Percentiles rank a stretch among this genome's conserved stretches.
These are phyloP conservation scores for Penicillium frequentans DNA, from an alignment of 2,329 filamentous ascomycete species.

Conservation along the genomic window DNA sequence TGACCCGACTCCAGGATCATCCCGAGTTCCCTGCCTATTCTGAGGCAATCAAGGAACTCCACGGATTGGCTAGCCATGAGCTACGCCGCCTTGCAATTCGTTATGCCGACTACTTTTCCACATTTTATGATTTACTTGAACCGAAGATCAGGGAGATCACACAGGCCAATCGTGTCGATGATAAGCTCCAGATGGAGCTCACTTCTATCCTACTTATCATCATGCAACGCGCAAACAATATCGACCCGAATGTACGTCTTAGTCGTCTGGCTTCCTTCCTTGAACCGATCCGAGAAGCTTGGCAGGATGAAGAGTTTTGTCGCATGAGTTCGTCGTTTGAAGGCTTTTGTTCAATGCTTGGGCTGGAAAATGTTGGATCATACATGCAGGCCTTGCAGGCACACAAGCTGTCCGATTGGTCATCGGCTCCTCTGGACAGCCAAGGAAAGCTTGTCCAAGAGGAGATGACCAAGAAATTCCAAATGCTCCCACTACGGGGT, in stretches of 20 bases:
- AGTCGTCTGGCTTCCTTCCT: constrained; percentile 74
- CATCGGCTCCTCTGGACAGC: constrained; percentile 69
- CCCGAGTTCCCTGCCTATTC: constrained; percentile 72
- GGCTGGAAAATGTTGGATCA: constrained; percentile 74
- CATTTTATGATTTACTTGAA: constrained; percentile 85
- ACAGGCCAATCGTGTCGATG: constrained; percentile 71
- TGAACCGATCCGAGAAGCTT: constrained; percentile 75
- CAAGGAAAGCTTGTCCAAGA: constrained; percentile 78
- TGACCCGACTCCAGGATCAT: constrained; percentile 74
- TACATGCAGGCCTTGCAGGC: constrained; percentile 75
- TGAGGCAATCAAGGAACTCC: constrained; percentile 86
- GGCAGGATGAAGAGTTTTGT: constrained; percentile 71
- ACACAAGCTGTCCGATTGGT: constrained; percentile 79
- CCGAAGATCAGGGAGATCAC: constrained; percentile 75
- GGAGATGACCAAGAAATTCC: constrained; percentile 73
- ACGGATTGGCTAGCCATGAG: constrained; percentile 80
- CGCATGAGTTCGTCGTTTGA: constrained; percentile 70
- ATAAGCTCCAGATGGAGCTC: constrained; percentile 81
- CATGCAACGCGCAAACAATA: constrained; percentile 77
- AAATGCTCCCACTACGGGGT: constrained; percentile 74
- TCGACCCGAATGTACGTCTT: constrained; percentile 71
- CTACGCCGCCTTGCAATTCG: constrained; percentile 84
- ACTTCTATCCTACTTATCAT: constrained; percentile 93
- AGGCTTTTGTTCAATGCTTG: constrained; percentile 77
- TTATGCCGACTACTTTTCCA: constrained; percentile 86